Conservation (phyloP, 768 basidiomycete genomes). For the Rhizopogon salebrosus region DNA sequence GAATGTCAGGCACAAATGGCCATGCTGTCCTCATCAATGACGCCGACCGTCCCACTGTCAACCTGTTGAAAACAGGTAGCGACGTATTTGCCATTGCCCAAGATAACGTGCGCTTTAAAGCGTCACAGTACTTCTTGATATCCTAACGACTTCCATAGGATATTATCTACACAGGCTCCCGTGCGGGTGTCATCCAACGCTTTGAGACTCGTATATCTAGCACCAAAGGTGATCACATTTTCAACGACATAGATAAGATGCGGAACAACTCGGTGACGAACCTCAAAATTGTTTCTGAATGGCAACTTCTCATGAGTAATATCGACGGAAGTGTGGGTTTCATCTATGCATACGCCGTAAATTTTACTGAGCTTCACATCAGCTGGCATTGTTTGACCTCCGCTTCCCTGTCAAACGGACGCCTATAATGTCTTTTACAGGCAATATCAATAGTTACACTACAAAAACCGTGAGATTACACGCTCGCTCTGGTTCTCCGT, state of each 20-base stretch:
- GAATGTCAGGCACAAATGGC: conserved; percentile 45
- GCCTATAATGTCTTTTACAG: conserved; percentile 45
- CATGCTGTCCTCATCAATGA: conserved; percentile 50
- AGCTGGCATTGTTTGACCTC: conserved; percentile 62
- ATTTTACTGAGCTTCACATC: conserved; percentile 1
- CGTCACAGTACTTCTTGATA: not conserved
- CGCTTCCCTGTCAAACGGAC: conserved; percentile 41
- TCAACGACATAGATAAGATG: conserved; percentile 30
- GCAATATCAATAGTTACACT: conserved; percentile 54
- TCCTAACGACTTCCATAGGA: conserved; percentile 28
- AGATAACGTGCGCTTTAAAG: conserved; percentile 33
- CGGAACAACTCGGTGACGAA: conserved; percentile 47
- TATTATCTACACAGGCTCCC: conserved; percentile 48
- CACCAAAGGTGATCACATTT: conserved; percentile 33
- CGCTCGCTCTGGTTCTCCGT: not conserved
- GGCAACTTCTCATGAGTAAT: conserved; percentile 51
- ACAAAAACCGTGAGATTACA: conserved; percentile 42
- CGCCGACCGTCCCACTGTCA: conserved; percentile 31
- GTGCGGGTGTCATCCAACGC: conserved; percentile 53
- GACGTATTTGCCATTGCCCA: conserved; percentile 63
- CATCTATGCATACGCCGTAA: not conserved
- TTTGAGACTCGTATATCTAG: conserved; percentile 52
- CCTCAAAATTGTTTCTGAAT: conserved; percentile 43
- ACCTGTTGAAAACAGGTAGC: conserved; percentile 46
- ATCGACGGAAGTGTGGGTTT: conserved; percentile 54